Evolutionary conservation across 2,329 filamentous ascomycete species (phyloP), one percentile per base, ranked within the genome.

Genomic region (Lizonia empirigonia): DNA sequence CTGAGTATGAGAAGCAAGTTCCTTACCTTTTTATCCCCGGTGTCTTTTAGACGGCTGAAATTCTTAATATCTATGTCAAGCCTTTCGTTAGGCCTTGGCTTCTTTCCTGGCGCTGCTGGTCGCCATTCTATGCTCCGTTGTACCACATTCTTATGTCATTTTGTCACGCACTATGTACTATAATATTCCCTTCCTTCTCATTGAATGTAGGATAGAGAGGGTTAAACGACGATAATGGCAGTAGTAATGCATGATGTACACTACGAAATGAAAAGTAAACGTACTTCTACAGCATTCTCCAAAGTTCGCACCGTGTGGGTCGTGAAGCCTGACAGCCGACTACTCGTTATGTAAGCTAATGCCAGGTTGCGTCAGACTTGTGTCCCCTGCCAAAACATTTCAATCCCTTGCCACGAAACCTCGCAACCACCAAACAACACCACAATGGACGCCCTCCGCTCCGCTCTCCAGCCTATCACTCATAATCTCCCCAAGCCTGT

Each of bases 11-110:
- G 79, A 84, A 80, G 76, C 81, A 81, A 73, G 89, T 93, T 45
- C 90, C 90, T 32, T 93, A 91, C 72, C 78, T 94, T 46, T 94
- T 95, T 72, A 91, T 95, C 77, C 90, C 90, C 50, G 50, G 50
- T 32, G 36, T 62, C 15, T 53, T 59, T 36, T 62, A 54, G 36
- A 50, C 16, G n/a, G n/a, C n/a, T n/a, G n/a, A n/a, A n/a, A 13
- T 19, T 29, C 22, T 2, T 18, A 23, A 7, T 5, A 13, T 15
- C 18, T 16, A 22, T 38, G 12, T 30, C 10, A 18, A 38, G 33
- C 12, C 13, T 42, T 35, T 41, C 12, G 22, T 22, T 38, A 19
- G 49, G 37, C 20, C 27, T 52, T 20, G n/a, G 16, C 19, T 36
- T 24, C 4, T n/a, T 29, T 33, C 7, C 19, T 3, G 7, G 49